Conservation (phyloP, 345 rosid genomes). For the Hibiscus tridactylites region DNA sequence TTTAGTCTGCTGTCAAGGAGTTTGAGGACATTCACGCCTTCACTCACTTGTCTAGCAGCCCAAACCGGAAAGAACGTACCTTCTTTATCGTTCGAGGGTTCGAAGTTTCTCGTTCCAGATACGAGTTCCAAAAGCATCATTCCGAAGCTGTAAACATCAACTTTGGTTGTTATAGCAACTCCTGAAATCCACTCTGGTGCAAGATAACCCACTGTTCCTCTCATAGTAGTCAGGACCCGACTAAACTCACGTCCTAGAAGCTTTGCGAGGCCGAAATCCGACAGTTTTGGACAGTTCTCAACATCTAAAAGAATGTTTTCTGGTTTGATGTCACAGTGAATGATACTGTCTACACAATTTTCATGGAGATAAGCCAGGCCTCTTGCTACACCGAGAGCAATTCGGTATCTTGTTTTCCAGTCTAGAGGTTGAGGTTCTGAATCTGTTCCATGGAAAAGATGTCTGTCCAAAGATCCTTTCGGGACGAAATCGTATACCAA, state of each 20-base stretch:
- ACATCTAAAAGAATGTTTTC: conserved; percentile 72
- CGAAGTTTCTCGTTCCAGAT: conserved; percentile 69
- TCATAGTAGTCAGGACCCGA: conserved; percentile 68
- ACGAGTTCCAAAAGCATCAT: conserved; percentile 80
- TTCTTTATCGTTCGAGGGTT: conserved; percentile 35
- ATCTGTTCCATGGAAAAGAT: conserved; percentile 32
- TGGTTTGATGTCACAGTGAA: conserved; percentile 88
- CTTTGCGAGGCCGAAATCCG: conserved; percentile 89
- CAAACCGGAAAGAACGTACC: conserved; percentile 49
- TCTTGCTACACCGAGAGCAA: conserved; percentile 70
- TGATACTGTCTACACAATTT: conserved; percentile 74
- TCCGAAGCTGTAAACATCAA: conserved; percentile 83
- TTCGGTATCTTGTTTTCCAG: conserved; percentile 57
- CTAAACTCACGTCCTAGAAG: conserved; percentile 76
- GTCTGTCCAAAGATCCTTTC: conserved; percentile 58
- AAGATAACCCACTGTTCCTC: conserved; percentile 86
- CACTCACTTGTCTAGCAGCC: conserved; percentile 40
- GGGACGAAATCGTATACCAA: conserved; percentile 74
- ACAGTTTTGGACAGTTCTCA: conserved; percentile 62
- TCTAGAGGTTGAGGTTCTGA: conserved; percentile 23
- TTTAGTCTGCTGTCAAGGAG: conserved; percentile 49
- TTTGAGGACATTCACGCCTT: conserved; percentile 34
- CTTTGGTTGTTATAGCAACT: conserved; percentile 71
- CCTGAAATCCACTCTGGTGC: conserved; percentile 94
- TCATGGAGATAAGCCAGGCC: conserved; percentile 78